Conservation (phyloP, 345 rosid species). For the Carallia brachiata region DNA sequence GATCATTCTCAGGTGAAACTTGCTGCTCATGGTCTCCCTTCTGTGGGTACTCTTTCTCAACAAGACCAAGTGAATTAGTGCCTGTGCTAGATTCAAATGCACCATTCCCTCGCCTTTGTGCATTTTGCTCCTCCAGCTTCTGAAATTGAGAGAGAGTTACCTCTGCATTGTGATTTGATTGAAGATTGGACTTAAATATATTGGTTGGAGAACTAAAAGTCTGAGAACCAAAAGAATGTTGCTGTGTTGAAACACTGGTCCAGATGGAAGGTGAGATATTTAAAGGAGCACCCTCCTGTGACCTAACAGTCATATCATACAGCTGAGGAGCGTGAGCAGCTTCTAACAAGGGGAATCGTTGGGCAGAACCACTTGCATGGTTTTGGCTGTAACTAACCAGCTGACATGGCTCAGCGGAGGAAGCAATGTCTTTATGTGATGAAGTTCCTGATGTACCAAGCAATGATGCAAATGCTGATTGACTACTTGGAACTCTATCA, state of each 20-base stretch:
- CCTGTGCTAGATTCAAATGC: constrained; percentile 33
- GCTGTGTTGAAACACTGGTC: constrained; percentile 43
- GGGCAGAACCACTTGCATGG: constrained; percentile 34
- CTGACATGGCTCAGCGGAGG: constrained; percentile 37
- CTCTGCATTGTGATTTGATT: constrained; percentile 40
- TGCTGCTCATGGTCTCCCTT: constrained; percentile 31
- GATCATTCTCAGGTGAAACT: constrained; percentile 22
- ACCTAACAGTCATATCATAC: constrained; percentile 31
- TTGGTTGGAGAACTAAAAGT: constrained; percentile 32
- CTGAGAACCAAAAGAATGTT: constrained; percentile 38
- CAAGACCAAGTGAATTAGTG: constrained; percentile 35
- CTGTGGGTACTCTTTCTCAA: constrained; percentile 39
- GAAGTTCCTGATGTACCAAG: constrained; percentile 21
- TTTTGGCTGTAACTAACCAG: constrained; percentile 30
- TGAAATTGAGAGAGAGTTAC: constrained; percentile 33
- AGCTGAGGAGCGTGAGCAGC: constrained; percentile 42
- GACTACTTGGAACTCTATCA: constrained; percentile 47
- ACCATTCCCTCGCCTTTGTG: constrained; percentile 35
- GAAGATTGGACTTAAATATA: constrained; percentile 33
- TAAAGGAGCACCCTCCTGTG: constrained; percentile 39
- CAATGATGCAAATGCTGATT: constrained; percentile 29
- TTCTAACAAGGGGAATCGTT: constrained; percentile 48
- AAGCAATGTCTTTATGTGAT: constrained; percentile 24
- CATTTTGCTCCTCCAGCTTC: constrained; percentile 37
- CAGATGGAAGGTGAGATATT: constrained; percentile 36